These are phyloP conservation scores for Citrullus colocynthis DNA, from an alignment of 306 rosid genomes.

Conservation along the genomic window DNA sequence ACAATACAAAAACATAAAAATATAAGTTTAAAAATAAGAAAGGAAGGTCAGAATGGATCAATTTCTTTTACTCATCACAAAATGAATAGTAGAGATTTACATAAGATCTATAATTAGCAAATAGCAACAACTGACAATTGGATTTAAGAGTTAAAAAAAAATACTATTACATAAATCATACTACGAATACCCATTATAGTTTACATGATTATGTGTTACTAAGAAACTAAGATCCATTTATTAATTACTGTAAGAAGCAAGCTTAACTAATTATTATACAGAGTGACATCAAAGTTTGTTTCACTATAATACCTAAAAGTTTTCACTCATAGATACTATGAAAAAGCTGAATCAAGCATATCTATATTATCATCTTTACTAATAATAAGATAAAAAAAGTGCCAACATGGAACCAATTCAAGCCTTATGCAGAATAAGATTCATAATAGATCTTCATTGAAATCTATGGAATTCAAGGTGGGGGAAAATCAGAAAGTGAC, in stretches of 20 bases:
- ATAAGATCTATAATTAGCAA: neutral
- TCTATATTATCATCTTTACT: neutral
- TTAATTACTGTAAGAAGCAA: neutral
- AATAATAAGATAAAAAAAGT: neutral
- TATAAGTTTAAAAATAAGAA: neutral
- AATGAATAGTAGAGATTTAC: neutral
- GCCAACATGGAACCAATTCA: neutral
- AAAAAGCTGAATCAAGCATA: neutral
- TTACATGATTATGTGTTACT: neutral
- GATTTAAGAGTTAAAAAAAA: neutral
- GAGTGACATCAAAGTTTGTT: neutral
- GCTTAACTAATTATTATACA: neutral
- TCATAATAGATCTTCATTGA: neutral
- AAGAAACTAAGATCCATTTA: neutral
- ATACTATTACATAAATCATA: neutral
- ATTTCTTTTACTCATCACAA: neutral
- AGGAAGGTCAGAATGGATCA: neutral
- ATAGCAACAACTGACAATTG: neutral
- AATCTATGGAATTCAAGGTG: neutral
- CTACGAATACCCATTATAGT: neutral
- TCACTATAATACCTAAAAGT: neutral
- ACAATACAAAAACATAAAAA: neutral
- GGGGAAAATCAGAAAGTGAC: neutral
- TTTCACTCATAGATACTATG: too few relatives aligned
- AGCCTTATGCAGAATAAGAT: neutral